These are phyloP conservation scores for Coniferiporia weirii DNA, from an alignment of 1,284 basidiomycete species.

Conservation along the genomic window DNA sequence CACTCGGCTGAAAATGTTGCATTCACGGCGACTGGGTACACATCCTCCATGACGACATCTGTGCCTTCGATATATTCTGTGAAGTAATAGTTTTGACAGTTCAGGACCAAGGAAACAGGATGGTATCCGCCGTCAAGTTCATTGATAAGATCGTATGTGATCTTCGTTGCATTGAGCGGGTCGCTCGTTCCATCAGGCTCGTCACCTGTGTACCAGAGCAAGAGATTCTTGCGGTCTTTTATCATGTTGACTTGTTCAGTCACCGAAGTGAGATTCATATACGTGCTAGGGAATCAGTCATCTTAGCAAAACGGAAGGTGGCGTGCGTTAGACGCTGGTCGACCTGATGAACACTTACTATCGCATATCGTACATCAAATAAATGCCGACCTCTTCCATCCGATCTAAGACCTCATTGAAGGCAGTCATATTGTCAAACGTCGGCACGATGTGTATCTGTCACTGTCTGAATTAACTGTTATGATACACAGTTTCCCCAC, in stretches of 20 bases:
- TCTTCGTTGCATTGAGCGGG: conserved; percentile 53
- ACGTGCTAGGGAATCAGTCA: conserved; percentile 38
- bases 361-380: conserved; percentile 76
- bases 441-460: neutral
- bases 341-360: conserved; percentile 37
- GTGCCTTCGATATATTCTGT: conserved; percentile 51
- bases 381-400: conserved; percentile 68
- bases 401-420: conserved; percentile 55
- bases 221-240: conserved; percentile 59
- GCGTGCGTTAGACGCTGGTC: neutral
- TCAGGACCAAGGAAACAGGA: conserved; percentile 68
- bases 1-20: conserved; percentile 55
- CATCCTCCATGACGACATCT: conserved; percentile 57
- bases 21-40: conserved; percentile 62
- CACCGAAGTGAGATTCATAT: conserved; percentile 58
- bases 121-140: conserved; percentile 62
- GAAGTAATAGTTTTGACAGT: conserved; percentile 69
- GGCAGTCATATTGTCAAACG: conserved; percentile 53
- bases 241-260: conserved; percentile 61
- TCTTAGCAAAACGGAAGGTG: conserved; percentile 32
- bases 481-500: neutral
- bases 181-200: conserved; percentile 70
- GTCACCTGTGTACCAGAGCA: conserved; percentile 75
- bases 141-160: conserved; percentile 59
- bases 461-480: conserved; percentile 30